Conservation (phyloP, 768 basidiomycete genomes). For the Rhodotorula babjevae region DNA sequence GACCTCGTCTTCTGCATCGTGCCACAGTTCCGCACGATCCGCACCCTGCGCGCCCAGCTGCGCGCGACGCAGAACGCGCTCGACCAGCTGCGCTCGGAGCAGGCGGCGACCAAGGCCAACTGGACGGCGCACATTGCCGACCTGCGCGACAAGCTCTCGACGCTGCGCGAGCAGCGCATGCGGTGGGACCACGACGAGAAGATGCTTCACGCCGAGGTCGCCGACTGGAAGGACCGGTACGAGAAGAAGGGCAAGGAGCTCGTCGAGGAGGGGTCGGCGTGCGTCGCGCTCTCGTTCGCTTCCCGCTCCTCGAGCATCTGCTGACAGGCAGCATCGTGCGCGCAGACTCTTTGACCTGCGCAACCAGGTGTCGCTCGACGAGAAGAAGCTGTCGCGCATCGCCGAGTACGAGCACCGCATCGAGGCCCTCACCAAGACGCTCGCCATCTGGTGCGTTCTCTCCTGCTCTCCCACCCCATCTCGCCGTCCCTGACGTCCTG, state of each 20-base stretch:
- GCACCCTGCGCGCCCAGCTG: conserved; percentile 55
- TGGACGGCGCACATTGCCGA: conserved; percentile 79
- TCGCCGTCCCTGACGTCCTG: too few relatives aligned
- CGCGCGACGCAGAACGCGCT: conserved; percentile 64
- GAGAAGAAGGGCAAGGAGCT: conserved; percentile 46
- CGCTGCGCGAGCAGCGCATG: conserved; percentile 73
- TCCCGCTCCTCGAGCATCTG: background rate
- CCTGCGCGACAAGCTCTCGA: conserved; percentile 68
- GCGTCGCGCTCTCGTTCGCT: conserved; percentile 1
- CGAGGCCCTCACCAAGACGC: conserved; percentile 69
- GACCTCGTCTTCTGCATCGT: background rate
- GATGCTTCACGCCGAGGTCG: conserved; percentile 62
- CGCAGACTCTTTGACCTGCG: conserved; percentile 63
- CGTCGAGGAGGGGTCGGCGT: conserved; percentile 47
- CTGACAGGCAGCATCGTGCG: background rate
- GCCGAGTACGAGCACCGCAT: conserved; percentile 83
- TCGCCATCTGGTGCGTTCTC: conserved; percentile 65
- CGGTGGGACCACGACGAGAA: conserved; percentile 68
- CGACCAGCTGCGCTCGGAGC: conserved; percentile 66
- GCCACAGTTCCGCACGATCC: conserved; percentile 33
- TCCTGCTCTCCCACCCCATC: background rate
- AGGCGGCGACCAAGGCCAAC: conserved; percentile 66
- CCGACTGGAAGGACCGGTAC: conserved; percentile 60
- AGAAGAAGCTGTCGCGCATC: conserved; percentile 74
- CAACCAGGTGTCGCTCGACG: conserved; percentile 69